A percentile compares a stretch with the other conserved stretches of the same genome.
Evolutionary conservation across 768 basidiomycete genomes (phyloP).

Genomic region (Trametes cinnabarina): DNA sequence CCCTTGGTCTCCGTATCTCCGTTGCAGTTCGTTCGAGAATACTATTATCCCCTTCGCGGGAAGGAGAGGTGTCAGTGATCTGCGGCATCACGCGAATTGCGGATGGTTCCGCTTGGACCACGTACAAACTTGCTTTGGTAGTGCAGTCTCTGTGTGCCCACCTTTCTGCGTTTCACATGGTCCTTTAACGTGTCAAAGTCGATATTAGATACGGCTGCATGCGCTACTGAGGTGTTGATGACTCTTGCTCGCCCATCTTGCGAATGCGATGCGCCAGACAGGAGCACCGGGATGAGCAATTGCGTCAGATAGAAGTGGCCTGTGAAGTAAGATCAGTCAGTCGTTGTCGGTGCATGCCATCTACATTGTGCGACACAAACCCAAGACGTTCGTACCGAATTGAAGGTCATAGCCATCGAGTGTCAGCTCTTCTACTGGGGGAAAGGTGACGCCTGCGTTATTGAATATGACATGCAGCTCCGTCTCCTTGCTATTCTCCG

Average conservation of each 20-base stretch:
- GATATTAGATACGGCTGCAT: slow-evolving; percentile 32
- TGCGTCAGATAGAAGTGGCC: slow-evolving; percentile 62
- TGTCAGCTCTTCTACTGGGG: slow-evolving; percentile 40
- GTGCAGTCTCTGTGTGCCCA: slow-evolving; percentile 22
- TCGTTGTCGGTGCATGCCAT: background rate
- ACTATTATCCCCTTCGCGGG: slow-evolving; percentile 42
- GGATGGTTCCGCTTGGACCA: background rate
- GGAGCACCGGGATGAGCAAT: slow-evolving; percentile 46
- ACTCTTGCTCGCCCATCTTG: slow-evolving; percentile 43
- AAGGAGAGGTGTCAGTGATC: background rate
- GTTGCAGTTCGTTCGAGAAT: slow-evolving; percentile 41
- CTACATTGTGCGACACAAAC: slow-evolving; percentile 25
- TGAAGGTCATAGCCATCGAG: slow-evolving; percentile 53
- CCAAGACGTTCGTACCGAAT: slow-evolving; percentile 57
- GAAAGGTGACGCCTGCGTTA: slow-evolving; percentile 50
- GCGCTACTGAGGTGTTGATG: slow-evolving; percentile 43
- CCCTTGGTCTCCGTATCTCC: slow-evolving; percentile 43
- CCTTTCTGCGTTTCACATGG: slow-evolving; percentile 19
- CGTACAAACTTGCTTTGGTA: slow-evolving; percentile 46
- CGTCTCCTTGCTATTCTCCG: too few species aligned
- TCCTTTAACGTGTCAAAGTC: slow-evolving; percentile 40
- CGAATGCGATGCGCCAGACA: slow-evolving; percentile 36
- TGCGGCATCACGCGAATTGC: background rate
- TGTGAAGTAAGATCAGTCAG: slow-evolving; percentile 17
- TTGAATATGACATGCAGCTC: slow-evolving; percentile 43